These are phyloP conservation scores for Trichoderma virens DNA, from an alignment of 495 filamentous ascomycete genomes.

Conservation along the genomic window DNA sequence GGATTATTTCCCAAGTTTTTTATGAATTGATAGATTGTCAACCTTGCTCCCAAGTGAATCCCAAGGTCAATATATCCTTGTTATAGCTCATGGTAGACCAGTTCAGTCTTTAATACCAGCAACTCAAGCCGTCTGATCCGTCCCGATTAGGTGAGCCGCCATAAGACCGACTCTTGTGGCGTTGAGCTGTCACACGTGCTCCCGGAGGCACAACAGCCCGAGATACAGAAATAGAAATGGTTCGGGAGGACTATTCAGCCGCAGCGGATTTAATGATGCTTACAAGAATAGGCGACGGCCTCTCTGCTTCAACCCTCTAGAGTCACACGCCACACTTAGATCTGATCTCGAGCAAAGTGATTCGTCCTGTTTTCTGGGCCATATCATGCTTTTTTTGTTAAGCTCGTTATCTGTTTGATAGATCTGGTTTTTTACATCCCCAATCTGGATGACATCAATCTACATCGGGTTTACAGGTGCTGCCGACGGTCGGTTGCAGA, in stretches of 20 bases:
- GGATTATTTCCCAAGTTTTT: neutral
- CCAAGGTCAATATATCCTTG: too few species aligned
- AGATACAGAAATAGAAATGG: neutral
- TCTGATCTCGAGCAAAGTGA: neutral
- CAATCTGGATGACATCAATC: neutral
- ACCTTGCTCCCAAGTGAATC: too few species aligned
- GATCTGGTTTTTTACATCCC: neutral
- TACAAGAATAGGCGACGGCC: neutral
- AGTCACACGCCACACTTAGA: neutral
- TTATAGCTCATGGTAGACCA: too few species aligned
- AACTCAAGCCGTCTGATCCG: too few species aligned
- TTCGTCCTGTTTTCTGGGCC: neutral
- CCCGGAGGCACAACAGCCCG: neutral
- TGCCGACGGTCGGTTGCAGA: neutral
- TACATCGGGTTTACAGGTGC: neutral
- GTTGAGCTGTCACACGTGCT: neutral
- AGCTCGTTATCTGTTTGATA: neutral
- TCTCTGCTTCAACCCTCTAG: neutral
- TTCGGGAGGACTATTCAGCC: conserved; percentile 1
- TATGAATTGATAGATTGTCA: too few species aligned
- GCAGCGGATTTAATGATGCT: neutral
- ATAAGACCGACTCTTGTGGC: neutral
- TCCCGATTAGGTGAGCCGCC: too few species aligned
- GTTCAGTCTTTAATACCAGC: neutral
- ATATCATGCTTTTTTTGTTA: neutral